Percentiles rank a stretch among this genome's conserved stretches.
phyloP scores from a whole-genome alignment of 345 rosid genomes.

The Trapa incisa region DNA sequence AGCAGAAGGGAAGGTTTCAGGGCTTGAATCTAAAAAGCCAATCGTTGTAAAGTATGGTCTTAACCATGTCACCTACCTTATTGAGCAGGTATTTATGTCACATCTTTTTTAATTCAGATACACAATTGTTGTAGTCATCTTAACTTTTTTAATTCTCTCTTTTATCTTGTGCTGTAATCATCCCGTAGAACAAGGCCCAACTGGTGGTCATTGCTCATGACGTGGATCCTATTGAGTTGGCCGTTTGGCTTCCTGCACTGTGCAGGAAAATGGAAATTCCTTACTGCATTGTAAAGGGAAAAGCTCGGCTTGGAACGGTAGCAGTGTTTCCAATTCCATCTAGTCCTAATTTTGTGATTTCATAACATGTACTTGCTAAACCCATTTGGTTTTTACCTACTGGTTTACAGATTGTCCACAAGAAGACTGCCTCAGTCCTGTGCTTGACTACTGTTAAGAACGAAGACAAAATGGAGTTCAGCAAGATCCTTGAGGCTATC shows the following conservation, averaged over 20 bases:
- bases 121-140: neutral
- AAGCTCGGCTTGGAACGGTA: constrained; percentile 41
- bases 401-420: neutral
- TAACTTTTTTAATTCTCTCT: neutral
- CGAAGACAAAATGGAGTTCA: neutral
- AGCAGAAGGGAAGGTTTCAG: constrained; percentile 37
- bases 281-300: constrained; percentile 45
- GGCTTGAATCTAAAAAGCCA: constrained; percentile 41
- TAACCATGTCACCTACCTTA: constrained; percentile 62
- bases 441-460: neutral
- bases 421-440: neutral
- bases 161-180: neutral
- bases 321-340: neutral
- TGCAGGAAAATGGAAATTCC: constrained; percentile 56
- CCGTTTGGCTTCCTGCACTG: constrained; percentile 48
- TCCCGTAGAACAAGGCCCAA: constrained; percentile 54
- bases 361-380: neutral
- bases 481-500: neutral
- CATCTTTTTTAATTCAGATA: neutral
- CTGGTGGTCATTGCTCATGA: constrained; percentile 48
- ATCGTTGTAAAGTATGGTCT: constrained; percentile 65
- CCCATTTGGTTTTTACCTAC: neutral
- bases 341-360: neutral
- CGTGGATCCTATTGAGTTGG: constrained; percentile 48
- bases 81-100: constrained; percentile 37